Base-by-base conservation (phyloP, 352 stramenopile genomes). In the Globisporangium orthogonon region DNA sequence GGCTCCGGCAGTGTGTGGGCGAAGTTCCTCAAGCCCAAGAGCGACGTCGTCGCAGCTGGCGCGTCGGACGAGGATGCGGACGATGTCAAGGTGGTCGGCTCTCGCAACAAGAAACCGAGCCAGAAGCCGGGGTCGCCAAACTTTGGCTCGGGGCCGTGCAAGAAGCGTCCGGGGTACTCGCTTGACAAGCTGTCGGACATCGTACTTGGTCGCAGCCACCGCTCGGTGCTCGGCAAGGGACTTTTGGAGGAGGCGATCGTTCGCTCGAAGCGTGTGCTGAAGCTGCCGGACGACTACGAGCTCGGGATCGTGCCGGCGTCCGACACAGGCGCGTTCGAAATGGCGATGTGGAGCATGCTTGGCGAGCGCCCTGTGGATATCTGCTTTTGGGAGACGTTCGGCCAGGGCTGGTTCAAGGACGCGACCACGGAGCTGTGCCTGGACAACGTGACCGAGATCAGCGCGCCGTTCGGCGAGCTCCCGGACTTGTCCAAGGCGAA, bases 311-410 rank as follows among this genome's bases (percentile, higher is more conserved):
- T 99, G 41, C 97, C 97, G 40, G 97, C 95, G 44, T 98, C 94
- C 7, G 97, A 99, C 73, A 99, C 97, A 30, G 97, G 97, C 31
- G 97, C 97, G 14, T 99, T 98, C 66, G 97, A 99, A 77, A 99
- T 99, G 97, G 97, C 96, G 48, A 99, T 99, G 97, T 99, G 97
- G 97, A 98, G 87, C 65, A 96, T 99, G 78, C 83, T 99, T 23
- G 97, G 97, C 37, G 74, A 78, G 35, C 76, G 88, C 0, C 96
- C 94, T 7, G 90, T 98, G 49, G 91, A 97, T 66, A 74, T 96
- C 30, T 97, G 85, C 70, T 96, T 98, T 78, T 98, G 96, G 96
- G 96, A 99, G 73, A 96, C 89, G 28, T 99, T 99, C 65, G 97
- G 97, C 18, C 77, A 96, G 83, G 91, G 95, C 62, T 99, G 97